Evolutionary conservation across 163 green algal species (phyloP).

Genomic region (Coccomyxa subellipsoidea): DNA sequence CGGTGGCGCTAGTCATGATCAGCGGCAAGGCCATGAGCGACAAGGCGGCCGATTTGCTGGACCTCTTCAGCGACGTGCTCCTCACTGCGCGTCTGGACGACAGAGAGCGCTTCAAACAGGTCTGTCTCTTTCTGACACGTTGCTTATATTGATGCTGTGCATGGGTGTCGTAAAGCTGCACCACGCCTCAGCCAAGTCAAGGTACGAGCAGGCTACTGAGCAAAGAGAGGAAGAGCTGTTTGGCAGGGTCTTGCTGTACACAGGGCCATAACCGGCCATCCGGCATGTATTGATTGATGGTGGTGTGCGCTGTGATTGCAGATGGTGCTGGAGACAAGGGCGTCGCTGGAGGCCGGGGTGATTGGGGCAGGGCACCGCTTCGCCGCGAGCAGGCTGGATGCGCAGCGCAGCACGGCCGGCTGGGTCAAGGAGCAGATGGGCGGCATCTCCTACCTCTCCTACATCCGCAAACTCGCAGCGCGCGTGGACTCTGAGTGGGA

Average conservation of each 20-base stretch:
- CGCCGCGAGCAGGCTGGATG: conserved; percentile 79
- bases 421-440: conserved; percentile 86
- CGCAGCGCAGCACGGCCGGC: conserved; percentile 80
- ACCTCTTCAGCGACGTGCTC: conserved; percentile 81
- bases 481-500: conserved; percentile 89
- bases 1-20: conserved; percentile 79
- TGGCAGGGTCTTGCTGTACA: background rate
- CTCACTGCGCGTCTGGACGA: conserved; percentile 84
- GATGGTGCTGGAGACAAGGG: conserved; percentile 95
- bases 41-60: conserved; percentile 81
- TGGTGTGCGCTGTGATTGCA: no score
- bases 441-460: conserved; percentile 88
- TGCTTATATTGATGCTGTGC: no score
- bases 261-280: background rate
- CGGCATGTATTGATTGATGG: no score
- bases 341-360: conserved; percentile 76
- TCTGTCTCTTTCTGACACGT: conserved; percentile 7
- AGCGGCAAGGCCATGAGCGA: conserved; percentile 88
- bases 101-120: conserved; percentile 83
- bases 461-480: conserved; percentile 72
- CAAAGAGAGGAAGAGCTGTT: no score
- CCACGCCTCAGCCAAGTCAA: no score
- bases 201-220: no score
- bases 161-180: no score
- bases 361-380: conserved; percentile 79